Base-by-base conservation (phyloP, 352 stramenopile genomes). In the Pilasporangium apinafurcum region DNA sequence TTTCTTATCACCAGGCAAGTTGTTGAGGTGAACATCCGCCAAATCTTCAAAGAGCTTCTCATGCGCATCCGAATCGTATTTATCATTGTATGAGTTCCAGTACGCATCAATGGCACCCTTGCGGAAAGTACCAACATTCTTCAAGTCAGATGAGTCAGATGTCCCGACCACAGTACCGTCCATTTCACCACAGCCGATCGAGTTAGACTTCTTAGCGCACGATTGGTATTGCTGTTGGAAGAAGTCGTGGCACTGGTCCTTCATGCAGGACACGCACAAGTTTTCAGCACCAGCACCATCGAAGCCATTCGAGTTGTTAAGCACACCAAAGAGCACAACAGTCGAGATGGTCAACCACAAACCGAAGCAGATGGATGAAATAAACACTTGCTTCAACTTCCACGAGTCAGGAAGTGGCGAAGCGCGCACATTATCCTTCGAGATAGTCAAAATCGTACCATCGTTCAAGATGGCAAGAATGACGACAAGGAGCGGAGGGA, bases 401-500 rank as follows among this genome's bases (percentile, higher is more conserved):
- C 74, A 84, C 52, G 70, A 83, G 62, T 84, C 70, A 2, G 74
- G 74, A 28, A 64, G 53, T 21, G 69, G 74, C 47, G 65, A 81
- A 17, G 74, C 62, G 33, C 65, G 65, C 44, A 84, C 78, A 43
- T 88, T 83, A 44, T 88, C 72, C 59, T 86, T 83, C 12, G 78
- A 82, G 46, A 88, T 88, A 17, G 78, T 86, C 58, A 86, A 56
- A 44, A 91, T 88, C 37, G 75, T 86, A 42, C 87, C 80, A 53
- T 96, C 84, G 72, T 97, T 96, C 43, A 96, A 48, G 35, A 97
- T 80, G 18, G 86, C 88, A 20, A 97, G 56, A 42, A 97, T 83
- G 45, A 97, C 88, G 16, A 96, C 73, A 41, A 93, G 58, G 20
- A 96, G 59, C 20, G 84, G 83, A 37, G 91, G 69, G 44, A 96